Conservation (phyloP, 345 rosid species). For the Microthlaspi erraticum region DNA sequence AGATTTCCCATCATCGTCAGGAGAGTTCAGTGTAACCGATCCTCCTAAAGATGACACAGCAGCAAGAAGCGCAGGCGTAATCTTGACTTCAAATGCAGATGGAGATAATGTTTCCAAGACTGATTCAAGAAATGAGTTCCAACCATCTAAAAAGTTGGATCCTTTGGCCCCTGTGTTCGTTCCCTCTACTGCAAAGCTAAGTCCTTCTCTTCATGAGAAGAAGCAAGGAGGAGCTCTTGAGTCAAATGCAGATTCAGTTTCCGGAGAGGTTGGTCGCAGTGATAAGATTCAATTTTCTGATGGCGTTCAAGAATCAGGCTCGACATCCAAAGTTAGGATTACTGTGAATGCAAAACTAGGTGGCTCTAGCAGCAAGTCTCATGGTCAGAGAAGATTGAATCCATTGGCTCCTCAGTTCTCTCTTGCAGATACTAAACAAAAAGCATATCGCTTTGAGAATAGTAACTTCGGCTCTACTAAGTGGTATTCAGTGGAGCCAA, state of each 20-base stretch:
- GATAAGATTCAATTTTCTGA: slow-evolving; percentile 19
- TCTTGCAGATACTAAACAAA: slow-evolving; percentile 21
- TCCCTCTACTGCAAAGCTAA: slow-evolving; percentile 40
- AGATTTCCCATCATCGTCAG: slow-evolving; percentile 34
- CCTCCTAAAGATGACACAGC: slow-evolving; percentile 21
- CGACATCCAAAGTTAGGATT: slow-evolving; percentile 34
- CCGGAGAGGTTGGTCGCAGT: slow-evolving; percentile 37
- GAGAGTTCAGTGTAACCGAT: slow-evolving; percentile 28
- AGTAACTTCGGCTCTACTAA: slow-evolving; percentile 31
- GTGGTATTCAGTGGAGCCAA: slow-evolving; percentile 42
- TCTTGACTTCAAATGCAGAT: slow-evolving; percentile 27
- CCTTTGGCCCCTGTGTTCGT: slow-evolving; percentile 45
- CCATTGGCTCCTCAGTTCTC: slow-evolving; percentile 44
- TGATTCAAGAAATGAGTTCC: slow-evolving; percentile 31
- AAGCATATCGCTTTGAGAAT: slow-evolving; percentile 26
- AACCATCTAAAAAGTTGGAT: slow-evolving; percentile 40
- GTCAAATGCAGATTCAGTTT: slow-evolving; percentile 23
- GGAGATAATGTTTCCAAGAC: slow-evolving; percentile 19
- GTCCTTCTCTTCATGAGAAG: slow-evolving; percentile 36
- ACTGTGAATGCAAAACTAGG: slow-evolving; percentile 40
- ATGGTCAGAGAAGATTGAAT: slow-evolving; percentile 37
- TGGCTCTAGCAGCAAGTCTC: slow-evolving; percentile 31
- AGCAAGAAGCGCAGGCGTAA: background rate
- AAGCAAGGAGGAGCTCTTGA: slow-evolving; percentile 14
- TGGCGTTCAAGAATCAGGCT: slow-evolving; percentile 25